Evolutionary conservation across 345 rosid species (phyloP).

Genomic region (Syzygium grande): DNA sequence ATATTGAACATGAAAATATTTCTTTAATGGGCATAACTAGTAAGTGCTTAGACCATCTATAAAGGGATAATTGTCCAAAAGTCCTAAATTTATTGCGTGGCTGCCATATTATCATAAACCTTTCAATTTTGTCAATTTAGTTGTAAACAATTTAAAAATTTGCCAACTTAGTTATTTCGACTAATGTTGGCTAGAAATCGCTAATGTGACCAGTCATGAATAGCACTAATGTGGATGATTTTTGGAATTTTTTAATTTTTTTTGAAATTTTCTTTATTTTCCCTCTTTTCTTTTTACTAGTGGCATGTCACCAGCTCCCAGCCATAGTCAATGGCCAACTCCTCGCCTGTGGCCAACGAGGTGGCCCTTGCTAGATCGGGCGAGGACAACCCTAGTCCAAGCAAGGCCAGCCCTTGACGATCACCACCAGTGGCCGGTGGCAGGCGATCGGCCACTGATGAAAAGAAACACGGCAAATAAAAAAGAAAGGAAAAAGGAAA

Average conservation of each 20-base stretch:
- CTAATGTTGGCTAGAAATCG: fast-evolving
- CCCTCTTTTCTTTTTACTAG: neutral
- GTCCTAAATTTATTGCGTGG: neutral
- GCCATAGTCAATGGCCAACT: no score
- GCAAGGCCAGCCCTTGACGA: neutral
- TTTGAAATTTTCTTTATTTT: fast-evolving
- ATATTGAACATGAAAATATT: neutral
- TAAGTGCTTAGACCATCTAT: neutral
- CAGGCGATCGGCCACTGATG: fast-evolving
- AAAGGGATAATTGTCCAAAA: neutral
- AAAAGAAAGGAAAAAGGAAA: neutral
- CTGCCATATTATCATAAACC: no score
- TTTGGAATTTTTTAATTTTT: no score
- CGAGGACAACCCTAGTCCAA: fast-evolving
- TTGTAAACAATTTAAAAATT: no score
- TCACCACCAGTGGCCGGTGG: neutral
- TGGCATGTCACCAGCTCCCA: fast-evolving
- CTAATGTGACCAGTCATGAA: no score
- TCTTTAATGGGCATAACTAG: neutral
- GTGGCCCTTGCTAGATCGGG: neutral
- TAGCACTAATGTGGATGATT: neutral
- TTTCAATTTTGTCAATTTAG: no score
- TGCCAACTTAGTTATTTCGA: neutral
- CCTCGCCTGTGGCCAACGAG: no score
- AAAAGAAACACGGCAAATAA: neutral